Base-by-base conservation (phyloP, 23 red algal genomes). In the Cyanidium caldarium region DNA sequence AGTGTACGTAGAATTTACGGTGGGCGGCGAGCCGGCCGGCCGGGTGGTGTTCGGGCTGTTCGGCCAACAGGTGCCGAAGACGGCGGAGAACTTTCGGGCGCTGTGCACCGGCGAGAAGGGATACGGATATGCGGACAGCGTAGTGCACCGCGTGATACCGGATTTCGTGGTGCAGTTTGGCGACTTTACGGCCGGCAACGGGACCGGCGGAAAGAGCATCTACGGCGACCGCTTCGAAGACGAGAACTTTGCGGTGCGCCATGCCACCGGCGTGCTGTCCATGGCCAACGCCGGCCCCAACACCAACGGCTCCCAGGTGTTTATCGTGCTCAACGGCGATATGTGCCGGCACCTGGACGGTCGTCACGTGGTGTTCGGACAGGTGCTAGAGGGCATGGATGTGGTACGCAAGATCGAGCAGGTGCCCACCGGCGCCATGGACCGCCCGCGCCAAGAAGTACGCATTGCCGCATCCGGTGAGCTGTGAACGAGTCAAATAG, bases 271-370 rank as follows among this genome's bases (percentile, higher is more conserved):
- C 37, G 57, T 78, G 3, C 68, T 98, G 46, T 98, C 92, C 40
- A 98, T 98, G 92, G 92, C 92, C 34, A 98, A 98, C 66, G 75
- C 84, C 29, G 92, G 92, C 20, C 76, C 75, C 12, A 73, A 86
- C 79, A 88, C 92, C 1, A 88, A 98, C 40, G 92, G 92, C 68
- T 77, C 67, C 35, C 92, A 98, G 83, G 87, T 98, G 71, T 98
- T 98, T 74, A 80, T 98, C 28, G 51, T 61, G 21, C 51, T 61
- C 13, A 28, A 61, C 23, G 51, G 51, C 7, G 10, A 25, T 5
- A 61, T 25, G 21, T 28, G n/a, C 7, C 51, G 21, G 10, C 51
- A 61, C 31, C 71, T 73, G 43, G 67, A 81, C 44, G 90, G 90
- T 21, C 82, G 66, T 31, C 90, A 95, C 45, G 90, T 95, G 19